Evolutionary conservation across 2,329 filamentous ascomycete genomes (phyloP), one percentile per base, ranked within the genome.

Genomic region (Ceratocystis ficicola): DNA sequence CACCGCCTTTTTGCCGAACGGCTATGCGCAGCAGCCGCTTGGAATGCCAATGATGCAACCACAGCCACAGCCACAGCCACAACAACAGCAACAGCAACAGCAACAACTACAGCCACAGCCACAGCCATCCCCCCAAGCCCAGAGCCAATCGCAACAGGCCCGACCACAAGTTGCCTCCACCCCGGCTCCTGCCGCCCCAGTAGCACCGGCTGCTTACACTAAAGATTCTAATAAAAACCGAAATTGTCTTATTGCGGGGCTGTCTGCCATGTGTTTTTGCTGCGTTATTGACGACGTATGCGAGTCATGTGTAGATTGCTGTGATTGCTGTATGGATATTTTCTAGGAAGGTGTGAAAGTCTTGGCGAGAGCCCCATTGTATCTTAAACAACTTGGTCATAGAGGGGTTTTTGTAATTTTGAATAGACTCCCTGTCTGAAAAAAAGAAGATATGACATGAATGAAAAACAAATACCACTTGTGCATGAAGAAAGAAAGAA

Each of bases 181-280:
- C 48, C 15, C 62, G n/a, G 30, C 41, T 8, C 41, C 64, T 46
- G 36, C 22, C 20, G 25, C 46, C 55, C 57, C 44, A 20, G 32
- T 44, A 60, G 32, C 46, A 12, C 28, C 30, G 2, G 25, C 57
- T n/a, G 15, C 59, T 46, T 62, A 30, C 57, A 10, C 46, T 50
- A 59, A 36, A 36, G 12, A 50, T 20, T 44, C 55, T 28, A 57
- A 65, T 44, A 68, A 72, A 68, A 69, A 71, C 68, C 68, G 75
- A 62, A 76, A 74, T 69, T 81, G 79, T 70, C 70, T 81, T n/a
- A 41, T 20, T 44, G 63, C 22, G 28, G 20, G 7, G 15, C 22
- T 81, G 60, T 79, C 79, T 7, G 74, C 76, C 17, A 70, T 81
- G 65, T 81, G 79, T 73, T 80, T 77, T 72, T 81, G 79, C 72